These are phyloP conservation scores for Pyrenochaeta sp. DNA, from an alignment of 2,329 filamentous ascomycete species.

Conservation along the genomic window DNA sequence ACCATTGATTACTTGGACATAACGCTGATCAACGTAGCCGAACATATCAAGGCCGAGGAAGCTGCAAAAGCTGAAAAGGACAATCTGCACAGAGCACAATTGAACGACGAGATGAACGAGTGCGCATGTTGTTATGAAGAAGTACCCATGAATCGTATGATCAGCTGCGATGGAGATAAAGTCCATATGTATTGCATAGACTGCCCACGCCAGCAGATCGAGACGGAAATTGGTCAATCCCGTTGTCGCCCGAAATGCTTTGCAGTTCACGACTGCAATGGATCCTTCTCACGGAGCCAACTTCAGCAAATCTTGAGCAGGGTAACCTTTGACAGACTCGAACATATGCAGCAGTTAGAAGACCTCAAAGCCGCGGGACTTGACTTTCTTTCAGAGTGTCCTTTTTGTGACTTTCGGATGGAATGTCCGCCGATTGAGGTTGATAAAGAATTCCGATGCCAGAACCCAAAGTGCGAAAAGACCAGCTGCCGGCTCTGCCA, in stretches of 20 bases:
- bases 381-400: conserved; percentile 76
- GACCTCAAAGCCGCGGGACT: conserved; percentile 73
- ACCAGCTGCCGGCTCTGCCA: conserved; percentile 66
- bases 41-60: conserved; percentile 36
- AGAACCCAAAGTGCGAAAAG: conserved; percentile 68
- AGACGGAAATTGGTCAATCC: conserved; percentile 72
- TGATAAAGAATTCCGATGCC: conserved; percentile 77
- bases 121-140: conserved; percentile 77
- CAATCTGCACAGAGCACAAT: conserved; percentile 40
- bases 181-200: conserved; percentile 73
- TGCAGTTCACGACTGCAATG: conserved; percentile 65
- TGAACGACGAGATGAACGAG: conserved; percentile 63
- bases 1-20: background rate
- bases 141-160: conserved; percentile 69
- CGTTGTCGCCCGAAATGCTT: conserved; percentile 75
- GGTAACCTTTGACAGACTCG: conserved; percentile 67
- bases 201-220: conserved; percentile 71
- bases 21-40: conserved; percentile 22
- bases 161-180: conserved; percentile 67
- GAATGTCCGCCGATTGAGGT: conserved; percentile 72
- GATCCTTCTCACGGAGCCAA: conserved; percentile 65
- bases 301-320: conserved; percentile 65
- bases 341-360: conserved; percentile 74
- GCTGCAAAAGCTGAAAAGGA: conserved; percentile 39
- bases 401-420: conserved; percentile 82